Evolutionary conservation across 2,329 filamentous ascomycete genomes (phyloP).

Genomic region (Myriosclerotinia curreyana): DNA sequence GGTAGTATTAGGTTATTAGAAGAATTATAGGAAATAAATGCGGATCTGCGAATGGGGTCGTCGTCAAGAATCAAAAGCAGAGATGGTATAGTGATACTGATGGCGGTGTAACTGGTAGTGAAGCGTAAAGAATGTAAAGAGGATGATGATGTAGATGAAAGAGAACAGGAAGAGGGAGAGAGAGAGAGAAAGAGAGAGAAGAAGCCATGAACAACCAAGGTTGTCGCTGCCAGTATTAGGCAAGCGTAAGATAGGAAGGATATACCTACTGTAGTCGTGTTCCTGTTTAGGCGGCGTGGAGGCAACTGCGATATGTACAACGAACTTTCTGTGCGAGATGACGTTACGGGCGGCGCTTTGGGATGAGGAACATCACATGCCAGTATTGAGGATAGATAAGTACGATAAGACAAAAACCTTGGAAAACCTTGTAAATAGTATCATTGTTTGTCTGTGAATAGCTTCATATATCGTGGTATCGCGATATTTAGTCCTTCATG

Average conservation of each 20-base stretch:
- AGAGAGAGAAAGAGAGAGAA: background rate
- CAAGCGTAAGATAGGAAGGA: constrained; percentile 14
- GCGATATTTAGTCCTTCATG: too few species aligned
- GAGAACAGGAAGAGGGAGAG: background rate
- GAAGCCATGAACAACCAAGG: constrained; percentile 19
- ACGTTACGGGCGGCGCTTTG: constrained; percentile 17
- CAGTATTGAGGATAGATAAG: background rate
- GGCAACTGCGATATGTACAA: constrained; percentile 24
- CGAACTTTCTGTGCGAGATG: constrained; percentile 18
- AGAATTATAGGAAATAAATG: constrained; percentile 14
- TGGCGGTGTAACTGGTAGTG: constrained; percentile 12
- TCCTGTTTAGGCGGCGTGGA: constrained; percentile 9
- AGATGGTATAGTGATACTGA: constrained; percentile 17
- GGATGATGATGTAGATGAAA: constrained; percentile 14
- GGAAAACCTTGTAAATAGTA: background rate
- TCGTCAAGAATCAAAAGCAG: constrained; percentile 14
- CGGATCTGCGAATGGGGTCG: constrained; percentile 26
- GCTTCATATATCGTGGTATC: background rate
- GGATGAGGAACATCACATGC: constrained; percentile 11
- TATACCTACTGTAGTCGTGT: constrained; percentile 20
- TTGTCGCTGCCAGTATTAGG: constrained; percentile 21
- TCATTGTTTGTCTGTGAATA: background rate
- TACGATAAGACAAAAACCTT: background rate
- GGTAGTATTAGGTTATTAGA: constrained; percentile 14
- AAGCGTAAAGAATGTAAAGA: constrained; percentile 18